These are phyloP conservation scores for Colletotrichum salicis DNA, from an alignment of 2,329 filamentous ascomycete genomes.

Conservation along the genomic window DNA sequence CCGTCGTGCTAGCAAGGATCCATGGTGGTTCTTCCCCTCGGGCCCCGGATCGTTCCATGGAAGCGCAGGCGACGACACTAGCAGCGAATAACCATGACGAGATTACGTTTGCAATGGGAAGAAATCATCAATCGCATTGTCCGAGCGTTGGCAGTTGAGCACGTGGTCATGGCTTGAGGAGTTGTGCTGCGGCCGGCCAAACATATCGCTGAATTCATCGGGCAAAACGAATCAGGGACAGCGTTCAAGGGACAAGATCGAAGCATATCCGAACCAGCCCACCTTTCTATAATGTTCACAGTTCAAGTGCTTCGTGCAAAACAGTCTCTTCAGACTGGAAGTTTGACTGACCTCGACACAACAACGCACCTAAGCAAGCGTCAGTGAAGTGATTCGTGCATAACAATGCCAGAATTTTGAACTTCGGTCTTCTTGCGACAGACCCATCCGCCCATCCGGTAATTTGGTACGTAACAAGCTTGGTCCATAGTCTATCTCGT, in stretches of 20 bases:
- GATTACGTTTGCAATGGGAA: conserved; percentile 17
- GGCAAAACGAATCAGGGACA: neutral
- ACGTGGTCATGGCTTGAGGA: conserved; percentile 2
- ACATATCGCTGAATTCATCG: conserved; percentile 11
- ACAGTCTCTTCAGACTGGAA: neutral
- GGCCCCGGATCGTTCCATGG: neutral
- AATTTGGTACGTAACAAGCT: conserved; percentile 15
- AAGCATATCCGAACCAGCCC: too few species aligned
- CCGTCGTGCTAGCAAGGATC: conserved; percentile 6
- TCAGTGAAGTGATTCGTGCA: neutral
- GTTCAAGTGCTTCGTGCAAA: neutral
- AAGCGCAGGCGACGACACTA: neutral
- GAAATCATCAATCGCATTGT: neutral
- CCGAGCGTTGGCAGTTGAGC: neutral
- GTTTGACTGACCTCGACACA: neutral
- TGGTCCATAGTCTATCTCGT: conserved; percentile 29
- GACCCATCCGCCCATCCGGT: neutral
- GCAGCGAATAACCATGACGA: neutral
- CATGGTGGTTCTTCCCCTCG: neutral
- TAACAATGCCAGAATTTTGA: neutral
- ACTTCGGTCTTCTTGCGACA: neutral
- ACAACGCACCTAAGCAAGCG: neutral
- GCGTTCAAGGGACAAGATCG: neutral
- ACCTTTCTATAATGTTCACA: neutral
- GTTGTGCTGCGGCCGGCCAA: neutral